These are phyloP conservation scores for Trichophyton rubrum DNA, from an alignment of 2,329 filamentous ascomycete species.

Conservation along the genomic window DNA sequence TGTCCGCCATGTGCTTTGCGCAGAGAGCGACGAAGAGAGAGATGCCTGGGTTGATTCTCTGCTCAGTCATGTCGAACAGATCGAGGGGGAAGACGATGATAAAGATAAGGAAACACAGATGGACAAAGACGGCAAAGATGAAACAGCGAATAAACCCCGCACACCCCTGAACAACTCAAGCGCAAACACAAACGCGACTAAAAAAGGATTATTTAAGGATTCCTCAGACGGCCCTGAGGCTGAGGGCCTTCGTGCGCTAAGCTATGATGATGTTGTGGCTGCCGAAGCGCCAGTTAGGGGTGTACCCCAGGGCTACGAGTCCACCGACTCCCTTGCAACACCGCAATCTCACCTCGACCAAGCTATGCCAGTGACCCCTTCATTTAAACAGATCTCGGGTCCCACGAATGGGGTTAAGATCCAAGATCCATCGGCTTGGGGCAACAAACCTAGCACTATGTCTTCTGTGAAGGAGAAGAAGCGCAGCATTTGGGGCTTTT, in stretches of 20 bases:
- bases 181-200: conserved; percentile 15
- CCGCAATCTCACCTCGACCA: conserved; percentile 21
- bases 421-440: conserved; percentile 71
- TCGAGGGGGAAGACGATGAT: conserved; percentile 38
- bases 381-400: conserved; percentile 56
- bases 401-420: conserved; percentile 78
- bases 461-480: conserved; percentile 68
- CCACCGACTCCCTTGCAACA: conserved; percentile 19
- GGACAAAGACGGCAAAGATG: conserved; percentile 13
- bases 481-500: conserved; percentile 52
- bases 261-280: conserved; percentile 45
- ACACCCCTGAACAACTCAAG: not conserved
- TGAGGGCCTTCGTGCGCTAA: conserved; percentile 36
- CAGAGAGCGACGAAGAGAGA: conserved; percentile 83
- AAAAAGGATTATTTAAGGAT: conserved; percentile 22
- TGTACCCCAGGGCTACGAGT: conserved; percentile 23
- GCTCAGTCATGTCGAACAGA: conserved; percentile 74
- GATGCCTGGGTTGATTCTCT: conserved; percentile 89
- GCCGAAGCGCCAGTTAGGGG: conserved; percentile 46
- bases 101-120: conserved; percentile 19
- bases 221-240: conserved; percentile 20
- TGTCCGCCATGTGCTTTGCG: conserved; percentile 87
- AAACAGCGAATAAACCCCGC: conserved; percentile 4
- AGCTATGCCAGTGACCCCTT: conserved; percentile 21
- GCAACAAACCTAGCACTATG: conserved; percentile 48